Conservation (phyloP, 2,329 filamentous ascomycete genomes). For the Waltergamsia citrina region DNA sequence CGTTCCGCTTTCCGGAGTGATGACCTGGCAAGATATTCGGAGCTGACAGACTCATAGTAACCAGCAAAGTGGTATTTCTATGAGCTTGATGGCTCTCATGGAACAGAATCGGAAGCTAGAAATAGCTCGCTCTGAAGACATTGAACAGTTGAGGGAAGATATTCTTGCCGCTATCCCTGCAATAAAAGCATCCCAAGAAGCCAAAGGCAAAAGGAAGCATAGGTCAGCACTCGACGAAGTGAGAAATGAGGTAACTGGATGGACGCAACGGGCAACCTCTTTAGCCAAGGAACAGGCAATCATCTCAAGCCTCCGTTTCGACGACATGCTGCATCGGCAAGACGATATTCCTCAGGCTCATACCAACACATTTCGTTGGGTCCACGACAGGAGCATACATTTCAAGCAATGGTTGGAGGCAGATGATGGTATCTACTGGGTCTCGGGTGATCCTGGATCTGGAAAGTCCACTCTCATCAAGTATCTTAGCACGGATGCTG, state of each 20-base stretch:
- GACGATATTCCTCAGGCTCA: not conserved
- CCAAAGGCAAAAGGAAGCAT: too few relatives aligned
- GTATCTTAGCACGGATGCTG: slow-evolving; percentile 12
- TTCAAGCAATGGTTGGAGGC: not conserved
- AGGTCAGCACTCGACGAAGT: not conserved
- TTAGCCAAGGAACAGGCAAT: not conserved
- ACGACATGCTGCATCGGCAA: not conserved
- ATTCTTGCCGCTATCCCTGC: too few relatives aligned
- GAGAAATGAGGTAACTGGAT: not conserved
- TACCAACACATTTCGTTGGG: not conserved
- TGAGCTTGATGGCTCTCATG: too few relatives aligned
- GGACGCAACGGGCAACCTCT: not conserved
- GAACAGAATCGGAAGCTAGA: too few relatives aligned
- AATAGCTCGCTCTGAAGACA: too few relatives aligned
- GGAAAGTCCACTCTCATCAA: slow-evolving; percentile 34
- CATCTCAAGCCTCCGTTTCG: not conserved
- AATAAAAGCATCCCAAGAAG: too few relatives aligned
- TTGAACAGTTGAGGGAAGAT: too few relatives aligned
- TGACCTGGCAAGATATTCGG: too few relatives aligned
- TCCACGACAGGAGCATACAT: not conserved
- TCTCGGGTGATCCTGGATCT: slow-evolving; percentile 28
- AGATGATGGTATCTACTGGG: slow-evolving; percentile 14
- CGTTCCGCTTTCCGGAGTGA: too few relatives aligned
- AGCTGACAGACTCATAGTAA: too few relatives aligned
- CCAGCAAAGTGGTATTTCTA: too few relatives aligned